phyloP scores from a whole-genome alignment of 495 filamentous ascomycete genomes.

The Hypoxylon lienhwacheense region DNA sequence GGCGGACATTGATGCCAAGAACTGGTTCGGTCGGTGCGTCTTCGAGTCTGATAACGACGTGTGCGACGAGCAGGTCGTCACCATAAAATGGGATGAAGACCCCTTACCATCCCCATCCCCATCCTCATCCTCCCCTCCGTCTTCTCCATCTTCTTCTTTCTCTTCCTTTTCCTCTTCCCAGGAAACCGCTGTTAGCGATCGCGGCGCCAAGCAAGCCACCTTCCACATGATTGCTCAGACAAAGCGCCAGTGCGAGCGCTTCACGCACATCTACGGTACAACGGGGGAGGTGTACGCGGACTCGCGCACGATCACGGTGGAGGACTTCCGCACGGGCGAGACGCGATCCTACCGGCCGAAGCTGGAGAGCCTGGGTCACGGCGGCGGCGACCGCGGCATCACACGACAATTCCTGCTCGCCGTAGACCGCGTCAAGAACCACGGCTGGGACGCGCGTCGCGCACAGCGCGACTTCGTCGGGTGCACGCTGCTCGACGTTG shows the following conservation, averaged over 20 bases:
- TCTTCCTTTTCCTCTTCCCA: neutral
- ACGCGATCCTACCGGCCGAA: conserved; percentile 57
- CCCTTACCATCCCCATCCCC: conserved; percentile 42
- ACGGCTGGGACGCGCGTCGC: conserved; percentile 63
- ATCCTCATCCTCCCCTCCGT: too few relatives aligned
- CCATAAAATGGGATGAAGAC: conserved; percentile 79
- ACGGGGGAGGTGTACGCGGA: conserved; percentile 84
- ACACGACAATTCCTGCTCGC: conserved; percentile 78
- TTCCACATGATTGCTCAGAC: conserved; percentile 96
- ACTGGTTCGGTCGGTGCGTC: conserved; percentile 94
- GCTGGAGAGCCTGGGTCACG: conserved; percentile 64
- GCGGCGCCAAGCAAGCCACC: conserved; percentile 77
- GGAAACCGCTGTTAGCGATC: conserved; percentile 41
- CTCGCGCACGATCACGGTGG: conserved; percentile 62
- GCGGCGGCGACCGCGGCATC: conserved; percentile 86
- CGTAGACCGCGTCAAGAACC: conserved; percentile 75
- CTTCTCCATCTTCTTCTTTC: too few relatives aligned
- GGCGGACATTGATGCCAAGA: conserved; percentile 58
- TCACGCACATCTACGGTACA: conserved; percentile 81
- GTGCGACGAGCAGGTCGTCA: conserved; percentile 88
- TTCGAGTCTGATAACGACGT: conserved; percentile 91
- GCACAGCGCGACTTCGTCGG: conserved; percentile 79
- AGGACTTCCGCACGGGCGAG: conserved; percentile 62
- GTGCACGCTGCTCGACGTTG: conserved; percentile 78
- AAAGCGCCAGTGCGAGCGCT: conserved; percentile 79